A percentile compares a stretch with the other conserved stretches of the same genome.
These are phyloP conservation scores for Globisporangium okanoganense DNA, from an alignment of 352 stramenopile genomes.

Conservation along the genomic window DNA sequence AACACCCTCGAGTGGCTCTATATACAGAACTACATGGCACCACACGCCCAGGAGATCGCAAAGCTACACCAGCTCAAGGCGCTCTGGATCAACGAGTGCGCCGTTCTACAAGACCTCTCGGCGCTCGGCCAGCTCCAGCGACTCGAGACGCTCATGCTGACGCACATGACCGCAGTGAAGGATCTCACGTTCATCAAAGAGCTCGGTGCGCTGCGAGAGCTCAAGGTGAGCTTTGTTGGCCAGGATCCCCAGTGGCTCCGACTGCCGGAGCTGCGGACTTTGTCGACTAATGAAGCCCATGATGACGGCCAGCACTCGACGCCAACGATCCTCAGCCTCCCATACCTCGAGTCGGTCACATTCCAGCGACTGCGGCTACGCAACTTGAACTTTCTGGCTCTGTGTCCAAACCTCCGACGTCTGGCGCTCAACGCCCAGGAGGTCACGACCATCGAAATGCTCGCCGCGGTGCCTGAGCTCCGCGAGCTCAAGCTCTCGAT, in stretches of 20 bases:
- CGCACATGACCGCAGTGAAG: not conserved
- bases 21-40: slow-evolving; percentile 1
- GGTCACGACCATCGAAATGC: not conserved
- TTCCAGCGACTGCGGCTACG: not conserved
- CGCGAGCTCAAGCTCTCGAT: slow-evolving; percentile 1
- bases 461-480: not conserved
- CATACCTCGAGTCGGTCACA: not conserved
- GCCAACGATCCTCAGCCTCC: not conserved
- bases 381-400: not conserved
- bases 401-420: not conserved
- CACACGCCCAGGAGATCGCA: not conserved
- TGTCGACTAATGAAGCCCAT: not conserved
- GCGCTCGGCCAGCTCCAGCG: not conserved
- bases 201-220: not conserved
- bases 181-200: not conserved
- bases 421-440: not conserved
- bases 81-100: slow-evolving; percentile 1
- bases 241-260: not conserved
- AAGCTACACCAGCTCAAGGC: not conserved
- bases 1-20: not conserved
- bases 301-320: not conserved
- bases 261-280: not conserved
- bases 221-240: slow-evolving; percentile 2
- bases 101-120: not conserved
- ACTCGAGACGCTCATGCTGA: not conserved